Base-by-base conservation (phyloP, 306 rosid genomes). In the Canavalia gladiata region DNA sequence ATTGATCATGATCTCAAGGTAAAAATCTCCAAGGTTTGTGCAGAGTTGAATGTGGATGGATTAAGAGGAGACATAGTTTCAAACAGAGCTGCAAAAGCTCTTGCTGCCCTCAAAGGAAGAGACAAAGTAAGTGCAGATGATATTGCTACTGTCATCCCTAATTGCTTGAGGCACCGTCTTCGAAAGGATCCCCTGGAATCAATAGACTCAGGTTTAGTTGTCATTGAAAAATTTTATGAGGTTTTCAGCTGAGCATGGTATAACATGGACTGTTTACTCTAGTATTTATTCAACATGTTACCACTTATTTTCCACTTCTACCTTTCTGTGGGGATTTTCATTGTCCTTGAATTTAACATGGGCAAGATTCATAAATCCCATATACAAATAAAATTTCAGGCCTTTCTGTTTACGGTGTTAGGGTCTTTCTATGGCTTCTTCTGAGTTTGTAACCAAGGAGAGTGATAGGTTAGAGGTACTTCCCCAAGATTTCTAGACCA, bases 141-240 rank as follows among this genome's bases (percentile, higher is more conserved):
- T 85, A 82, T 95, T 80, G 98, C 99, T 25, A 95, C 94, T 6
- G 97, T 95, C 80, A 91, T 95, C 72, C 97, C 99, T 42, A 95
- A 95, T 88, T 90, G 97, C 89, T 86, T 95, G 85, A 91, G 99
- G 81, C 98, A 95, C 70, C 95, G 97, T 62, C 99, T 95, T 78
- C 71, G 99, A 83, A 95, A 95, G 90, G 99, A 95, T 77, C 99
- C 99, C 39, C 84, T 91, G 87, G 99, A 95, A 75, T 91, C 99
- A 0, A 93, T 95, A 42, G 98, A 95, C 87, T 95, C 98, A 2
- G 99, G 99, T 80, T 89, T 95, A 76, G 94, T 95, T 57, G 90
- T 95, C 80, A 88, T 88, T 43, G 97, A 95, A 90, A 95, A 95
- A 77, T 95, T 93, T 85, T 95, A 90, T 10, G 93, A 91, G 84